phyloP scores from a whole-genome alignment of 2,329 filamentous ascomycete genomes.

The Trichoderma atrobrunneum region DNA sequence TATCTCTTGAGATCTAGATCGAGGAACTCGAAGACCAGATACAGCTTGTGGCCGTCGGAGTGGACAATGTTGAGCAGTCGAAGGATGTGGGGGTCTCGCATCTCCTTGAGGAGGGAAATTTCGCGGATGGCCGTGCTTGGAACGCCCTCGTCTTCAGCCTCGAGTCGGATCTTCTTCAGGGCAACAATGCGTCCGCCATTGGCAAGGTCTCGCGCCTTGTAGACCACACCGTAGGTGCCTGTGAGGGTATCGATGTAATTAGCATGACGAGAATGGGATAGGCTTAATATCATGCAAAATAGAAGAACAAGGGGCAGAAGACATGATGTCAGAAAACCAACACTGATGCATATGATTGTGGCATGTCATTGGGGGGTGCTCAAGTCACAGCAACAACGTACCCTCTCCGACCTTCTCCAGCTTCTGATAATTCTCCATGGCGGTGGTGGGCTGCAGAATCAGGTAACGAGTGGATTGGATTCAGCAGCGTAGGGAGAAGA shows the following conservation, averaged over 20 bases:
- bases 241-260: conserved; percentile 7
- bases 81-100: conserved; percentile 89
- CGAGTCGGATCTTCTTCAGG: conserved; percentile 91
- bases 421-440: conserved; percentile 95
- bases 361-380: background rate
- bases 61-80: conserved; percentile 88
- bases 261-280: background rate
- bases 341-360: background rate
- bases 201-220: conserved; percentile 85
- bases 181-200: conserved; percentile 83
- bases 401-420: conserved; percentile 96
- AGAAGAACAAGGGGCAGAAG: background rate
- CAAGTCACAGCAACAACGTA: conserved; percentile 40
- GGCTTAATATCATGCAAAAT: too few relatives aligned
- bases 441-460: conserved; percentile 9
- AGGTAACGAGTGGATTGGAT: background rate
- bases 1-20: conserved; percentile 93
- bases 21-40: conserved; percentile 89
- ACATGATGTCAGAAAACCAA: background rate
- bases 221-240: conserved; percentile 95
- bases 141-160: conserved; percentile 91
- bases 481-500: background rate
- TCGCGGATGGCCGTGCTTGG: conserved; percentile 91
- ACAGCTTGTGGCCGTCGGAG: conserved; percentile 90
- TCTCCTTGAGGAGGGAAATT: conserved; percentile 90